Percentiles rank a stretch among this genome's conserved stretches.
Evolutionary conservation across 2,329 filamentous ascomycete genomes (phyloP).

Genomic region (Sporothrix variecibatus): DNA sequence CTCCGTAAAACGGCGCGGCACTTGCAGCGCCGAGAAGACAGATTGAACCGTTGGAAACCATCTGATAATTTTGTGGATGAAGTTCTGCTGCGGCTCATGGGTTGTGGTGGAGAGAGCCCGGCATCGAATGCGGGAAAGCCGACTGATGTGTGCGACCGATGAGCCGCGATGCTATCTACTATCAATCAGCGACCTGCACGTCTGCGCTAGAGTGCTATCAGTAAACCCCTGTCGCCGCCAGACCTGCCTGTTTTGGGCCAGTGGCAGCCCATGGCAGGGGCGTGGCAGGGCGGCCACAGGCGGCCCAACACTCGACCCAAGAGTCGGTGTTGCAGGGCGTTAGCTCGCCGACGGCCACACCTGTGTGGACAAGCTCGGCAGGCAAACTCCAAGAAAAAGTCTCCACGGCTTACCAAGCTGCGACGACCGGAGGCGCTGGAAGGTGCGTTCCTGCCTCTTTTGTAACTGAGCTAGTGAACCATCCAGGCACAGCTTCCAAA

Average conservation of each 20-base stretch:
- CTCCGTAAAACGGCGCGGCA: not conserved
- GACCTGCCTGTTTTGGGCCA: conserved; percentile 14
- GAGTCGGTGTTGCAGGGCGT: not conserved
- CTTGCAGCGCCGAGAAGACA: not conserved
- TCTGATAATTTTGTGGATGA: not conserved
- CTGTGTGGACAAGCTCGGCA: not conserved
- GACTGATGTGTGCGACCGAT: not conserved
- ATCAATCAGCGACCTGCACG: not conserved
- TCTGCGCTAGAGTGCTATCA: not conserved
- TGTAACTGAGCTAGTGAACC: not conserved
- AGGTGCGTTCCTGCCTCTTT: not conserved
- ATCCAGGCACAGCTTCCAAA: not conserved
- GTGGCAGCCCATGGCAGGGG: not conserved
- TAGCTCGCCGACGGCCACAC: conserved; percentile 5
- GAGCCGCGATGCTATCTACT: conserved; percentile 9
- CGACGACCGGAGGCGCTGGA: not conserved
- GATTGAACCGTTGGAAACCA: not conserved
- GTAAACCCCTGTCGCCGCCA: not conserved
- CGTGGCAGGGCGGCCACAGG: not conserved
- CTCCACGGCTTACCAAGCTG: conserved; percentile 13
- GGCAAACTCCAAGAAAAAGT: not conserved
- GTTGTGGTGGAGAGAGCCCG: not conserved
- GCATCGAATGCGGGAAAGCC: not conserved
- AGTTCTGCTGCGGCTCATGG: not conserved
- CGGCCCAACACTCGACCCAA: not conserved